Conservation (phyloP, 257 asterid species). For the Ehretia macrophylla region DNA sequence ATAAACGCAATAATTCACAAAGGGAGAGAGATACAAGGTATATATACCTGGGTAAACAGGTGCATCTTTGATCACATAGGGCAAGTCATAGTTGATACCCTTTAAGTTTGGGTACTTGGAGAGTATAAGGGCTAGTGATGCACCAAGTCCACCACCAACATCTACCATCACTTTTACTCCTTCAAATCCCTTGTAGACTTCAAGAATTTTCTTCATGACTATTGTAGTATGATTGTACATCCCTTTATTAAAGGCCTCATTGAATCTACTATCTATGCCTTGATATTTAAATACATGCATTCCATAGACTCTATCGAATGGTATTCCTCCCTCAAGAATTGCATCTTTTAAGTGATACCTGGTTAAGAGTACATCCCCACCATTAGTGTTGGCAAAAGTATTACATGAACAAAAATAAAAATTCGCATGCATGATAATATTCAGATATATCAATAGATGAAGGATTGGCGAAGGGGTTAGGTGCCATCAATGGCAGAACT, state of each 20-base stretch:
- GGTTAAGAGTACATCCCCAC: no score
- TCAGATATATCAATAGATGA: no score
- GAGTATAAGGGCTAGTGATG: constrained; percentile 3
- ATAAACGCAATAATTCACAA: no score
- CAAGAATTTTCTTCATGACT: constrained; percentile 14
- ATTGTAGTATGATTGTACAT: constrained; percentile 6
- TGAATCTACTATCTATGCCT: constrained; percentile 16
- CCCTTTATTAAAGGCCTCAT: constrained; percentile 16
- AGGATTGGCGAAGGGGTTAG: no score
- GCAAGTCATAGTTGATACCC: constrained; percentile 22
- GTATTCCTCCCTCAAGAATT: constrained; percentile 37
- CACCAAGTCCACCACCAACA: constrained; percentile 30
- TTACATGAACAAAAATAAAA: no score
- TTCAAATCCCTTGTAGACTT: constrained; percentile 22
- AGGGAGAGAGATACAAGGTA: no score
- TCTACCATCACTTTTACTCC: constrained; percentile 19
- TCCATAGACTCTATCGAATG: constrained; percentile 38
- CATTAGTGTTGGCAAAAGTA: no score
- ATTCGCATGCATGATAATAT: no score
- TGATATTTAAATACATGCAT: constrained; percentile 33
- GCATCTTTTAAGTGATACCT: constrained; percentile 44
- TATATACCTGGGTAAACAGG: constrained; percentile 13
- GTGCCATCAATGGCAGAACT: no score
- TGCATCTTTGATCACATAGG: constrained; percentile 23
- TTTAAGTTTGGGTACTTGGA: constrained; percentile 16